These are phyloP conservation scores for Meredithiella fracta DNA, from an alignment of 2,329 filamentous ascomycete species.

Conservation along the genomic window DNA sequence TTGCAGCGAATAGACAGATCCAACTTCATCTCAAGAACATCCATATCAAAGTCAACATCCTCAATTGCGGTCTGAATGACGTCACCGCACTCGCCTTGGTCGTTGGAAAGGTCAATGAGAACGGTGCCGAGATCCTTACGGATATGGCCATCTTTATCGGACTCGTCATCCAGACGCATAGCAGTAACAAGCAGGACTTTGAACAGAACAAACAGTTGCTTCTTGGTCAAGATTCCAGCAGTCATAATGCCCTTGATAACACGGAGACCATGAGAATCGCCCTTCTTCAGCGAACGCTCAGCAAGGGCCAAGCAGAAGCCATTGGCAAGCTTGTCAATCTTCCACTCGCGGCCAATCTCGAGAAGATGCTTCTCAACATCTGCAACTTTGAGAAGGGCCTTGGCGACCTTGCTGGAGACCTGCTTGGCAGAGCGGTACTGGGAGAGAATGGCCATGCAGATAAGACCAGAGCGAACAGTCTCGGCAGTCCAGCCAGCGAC, in stretches of 20 bases:
- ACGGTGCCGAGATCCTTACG: constrained; percentile 49
- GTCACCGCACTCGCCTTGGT: constrained; percentile 39
- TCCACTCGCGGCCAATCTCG: constrained; percentile 46
- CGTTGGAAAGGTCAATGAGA: constrained; percentile 49
- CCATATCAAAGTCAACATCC: constrained; percentile 53
- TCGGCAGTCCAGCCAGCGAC: constrained; percentile 59
- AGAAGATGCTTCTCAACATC: constrained; percentile 43
- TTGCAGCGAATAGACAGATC: constrained; percentile 49
- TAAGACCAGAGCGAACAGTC: constrained; percentile 55
- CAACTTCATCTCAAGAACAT: constrained; percentile 58
- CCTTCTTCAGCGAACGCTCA: constrained; percentile 43
- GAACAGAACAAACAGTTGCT: constrained; percentile 47
- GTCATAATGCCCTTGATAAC: constrained; percentile 46
- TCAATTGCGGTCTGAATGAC: constrained; percentile 52
- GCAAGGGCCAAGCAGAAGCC: constrained; percentile 52
- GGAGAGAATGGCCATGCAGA: constrained; percentile 66
- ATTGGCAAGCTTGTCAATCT: constrained; percentile 54
- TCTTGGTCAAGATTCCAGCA: constrained; percentile 42
- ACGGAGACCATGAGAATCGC: constrained; percentile 38
- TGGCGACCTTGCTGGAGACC: constrained; percentile 54
- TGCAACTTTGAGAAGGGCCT: constrained; percentile 47
- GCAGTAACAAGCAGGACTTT: constrained; percentile 47
- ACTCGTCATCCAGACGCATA: constrained; percentile 37
- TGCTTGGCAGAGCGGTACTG: constrained; percentile 58
- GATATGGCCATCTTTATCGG: constrained; percentile 37